Percentiles rank a stretch among this genome's conserved stretches.
Conservation (phyloP, 106 monocot genomes). For the Gastrodia elata region DNA sequence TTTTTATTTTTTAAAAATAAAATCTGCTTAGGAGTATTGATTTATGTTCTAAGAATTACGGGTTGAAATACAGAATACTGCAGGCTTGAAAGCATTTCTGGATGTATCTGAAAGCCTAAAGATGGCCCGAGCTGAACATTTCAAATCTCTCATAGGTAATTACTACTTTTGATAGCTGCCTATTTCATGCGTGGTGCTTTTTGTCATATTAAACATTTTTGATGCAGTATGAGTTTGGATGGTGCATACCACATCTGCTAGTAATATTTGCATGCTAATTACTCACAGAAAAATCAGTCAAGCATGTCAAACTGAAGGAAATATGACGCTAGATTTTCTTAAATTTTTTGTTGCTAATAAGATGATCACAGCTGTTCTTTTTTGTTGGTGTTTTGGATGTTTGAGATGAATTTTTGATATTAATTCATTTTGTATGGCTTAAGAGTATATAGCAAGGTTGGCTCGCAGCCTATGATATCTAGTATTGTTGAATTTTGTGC, state of each 20-base stretch:
- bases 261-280: background rate
- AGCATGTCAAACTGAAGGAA: background rate
- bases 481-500: background rate
- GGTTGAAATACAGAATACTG: constrained; percentile 51
- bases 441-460: background rate
- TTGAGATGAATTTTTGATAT: background rate
- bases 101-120: constrained; percentile 37
- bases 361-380: background rate
- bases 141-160: constrained; percentile 55
- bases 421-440: background rate
- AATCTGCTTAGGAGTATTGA: background rate
- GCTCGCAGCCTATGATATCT: background rate
- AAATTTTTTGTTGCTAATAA: too few relatives aligned
- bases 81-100: constrained; percentile 44
- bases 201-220: background rate
- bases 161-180: background rate
- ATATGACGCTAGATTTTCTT: background rate
- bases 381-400: background rate
- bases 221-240: background rate
- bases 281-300: background rate
- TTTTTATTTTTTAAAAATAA: constrained; percentile 1
- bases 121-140: constrained; percentile 32
- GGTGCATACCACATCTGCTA: background rate
- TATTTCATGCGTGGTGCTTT: background rate
- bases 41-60: constrained; percentile 20